Evolutionary conservation across 2,329 filamentous ascomycete species (phyloP).

Genomic region (Macrophomina pseudophaseolina): DNA sequence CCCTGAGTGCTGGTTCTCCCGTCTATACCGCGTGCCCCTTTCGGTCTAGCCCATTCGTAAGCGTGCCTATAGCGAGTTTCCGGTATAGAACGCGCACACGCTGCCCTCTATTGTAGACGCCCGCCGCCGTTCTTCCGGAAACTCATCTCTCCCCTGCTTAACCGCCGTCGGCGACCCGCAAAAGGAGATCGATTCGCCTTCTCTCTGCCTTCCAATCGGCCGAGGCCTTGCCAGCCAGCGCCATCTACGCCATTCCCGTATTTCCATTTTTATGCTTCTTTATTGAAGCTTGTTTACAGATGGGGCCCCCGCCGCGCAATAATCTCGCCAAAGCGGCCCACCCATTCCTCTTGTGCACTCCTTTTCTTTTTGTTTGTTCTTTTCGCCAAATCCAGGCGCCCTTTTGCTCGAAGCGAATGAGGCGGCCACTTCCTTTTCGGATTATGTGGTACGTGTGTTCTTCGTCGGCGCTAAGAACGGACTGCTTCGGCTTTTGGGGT

Average conservation of each 20-base stretch:
- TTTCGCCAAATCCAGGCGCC: not conserved
- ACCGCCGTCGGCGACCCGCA: not conserved
- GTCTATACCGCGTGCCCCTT: not conserved
- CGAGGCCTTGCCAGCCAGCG: not conserved
- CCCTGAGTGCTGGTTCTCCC: not conserved
- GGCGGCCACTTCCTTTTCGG: not conserved
- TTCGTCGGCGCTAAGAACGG: constrained; percentile 5
- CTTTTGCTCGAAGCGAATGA: not conserved
- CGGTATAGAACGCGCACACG: constrained; percentile 2
- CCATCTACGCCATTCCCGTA: constrained; percentile 13
- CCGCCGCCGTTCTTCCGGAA: not conserved
- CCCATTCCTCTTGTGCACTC: too few relatives aligned
- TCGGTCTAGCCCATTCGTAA: constrained; percentile 15
- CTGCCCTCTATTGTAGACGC: not conserved
- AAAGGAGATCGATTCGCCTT: not conserved
- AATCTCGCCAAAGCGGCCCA: not conserved
- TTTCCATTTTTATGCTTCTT: constrained; percentile 16
- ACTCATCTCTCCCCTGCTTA: not conserved
- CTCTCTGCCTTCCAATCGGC: not conserved
- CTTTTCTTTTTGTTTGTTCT: not conserved
- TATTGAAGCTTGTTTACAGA: constrained; percentile 14
- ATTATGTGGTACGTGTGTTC: not conserved
- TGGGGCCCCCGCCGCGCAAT: not conserved
- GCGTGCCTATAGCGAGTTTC: constrained; percentile 18
- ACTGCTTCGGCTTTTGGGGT: not conserved